These are phyloP conservation scores for Aspergillus ostianus DNA, from an alignment of 495 filamentous ascomycete species.

Conservation along the genomic window DNA sequence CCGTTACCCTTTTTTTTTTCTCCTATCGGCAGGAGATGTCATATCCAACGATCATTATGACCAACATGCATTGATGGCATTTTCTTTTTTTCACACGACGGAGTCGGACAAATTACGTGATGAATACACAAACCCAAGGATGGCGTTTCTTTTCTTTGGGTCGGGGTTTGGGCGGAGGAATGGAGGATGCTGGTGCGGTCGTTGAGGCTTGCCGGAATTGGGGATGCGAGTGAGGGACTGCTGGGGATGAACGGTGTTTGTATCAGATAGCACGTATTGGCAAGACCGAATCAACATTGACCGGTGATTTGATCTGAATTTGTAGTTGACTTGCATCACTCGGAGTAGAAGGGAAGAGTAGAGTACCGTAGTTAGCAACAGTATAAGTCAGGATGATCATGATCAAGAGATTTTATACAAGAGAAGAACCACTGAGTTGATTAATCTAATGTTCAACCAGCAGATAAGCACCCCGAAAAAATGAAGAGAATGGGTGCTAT, in stretches of 20 bases:
- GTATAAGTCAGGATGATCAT: too few relatives aligned
- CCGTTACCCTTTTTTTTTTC: conserved; percentile 24
- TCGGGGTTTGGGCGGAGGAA: conserved; percentile 13
- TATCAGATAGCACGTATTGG: conserved; percentile 6
- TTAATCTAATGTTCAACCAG: too few relatives aligned
- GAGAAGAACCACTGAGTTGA: too few relatives aligned
- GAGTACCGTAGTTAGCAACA: too few relatives aligned
- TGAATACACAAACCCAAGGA: conserved; percentile 21
- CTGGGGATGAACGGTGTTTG: conserved; percentile 8
- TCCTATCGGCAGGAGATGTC: conserved; percentile 35
- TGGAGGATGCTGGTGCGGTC: conserved; percentile 16
- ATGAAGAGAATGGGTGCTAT: too few relatives aligned
- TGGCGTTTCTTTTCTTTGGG: conserved; percentile 19
- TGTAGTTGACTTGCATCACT: too few relatives aligned
- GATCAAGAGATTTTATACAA: too few relatives aligned
- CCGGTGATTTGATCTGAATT: neutral
- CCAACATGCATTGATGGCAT: conserved; percentile 46
- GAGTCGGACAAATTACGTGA: conserved; percentile 26
- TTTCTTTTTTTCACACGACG: conserved; percentile 26
- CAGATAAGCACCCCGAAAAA: too few relatives aligned
- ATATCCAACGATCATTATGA: conserved; percentile 49
- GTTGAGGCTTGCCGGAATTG: conserved; percentile 11
- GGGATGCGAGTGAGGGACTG: neutral
- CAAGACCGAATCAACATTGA: conserved; percentile 6
- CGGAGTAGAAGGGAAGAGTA: too few relatives aligned